Percentiles rank a stretch among this genome's conserved stretches.
These are phyloP conservation scores for Fusarium vanettenii DNA, from an alignment of 2,329 filamentous ascomycete species.

Conservation along the genomic window DNA sequence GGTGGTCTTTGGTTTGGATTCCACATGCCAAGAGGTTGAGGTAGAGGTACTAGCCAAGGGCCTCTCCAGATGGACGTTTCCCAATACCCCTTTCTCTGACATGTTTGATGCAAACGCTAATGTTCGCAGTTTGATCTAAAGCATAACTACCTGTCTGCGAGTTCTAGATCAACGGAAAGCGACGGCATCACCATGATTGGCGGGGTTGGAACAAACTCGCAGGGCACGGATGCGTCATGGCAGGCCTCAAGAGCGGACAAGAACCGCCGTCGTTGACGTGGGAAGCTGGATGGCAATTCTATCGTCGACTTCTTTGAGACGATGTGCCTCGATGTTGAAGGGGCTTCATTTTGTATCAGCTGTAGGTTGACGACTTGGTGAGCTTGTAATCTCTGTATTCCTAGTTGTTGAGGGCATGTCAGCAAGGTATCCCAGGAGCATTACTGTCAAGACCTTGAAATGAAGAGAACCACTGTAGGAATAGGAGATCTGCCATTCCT, in stretches of 20 bases:
- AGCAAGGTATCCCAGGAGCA: constrained; percentile 20
- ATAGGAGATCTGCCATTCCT: constrained; percentile 32
- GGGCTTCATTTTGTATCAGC: constrained; percentile 10
- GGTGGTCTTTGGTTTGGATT: neutral
- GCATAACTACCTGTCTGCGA: neutral
- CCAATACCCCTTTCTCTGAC: neutral
- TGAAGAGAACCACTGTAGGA: neutral
- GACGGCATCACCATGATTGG: constrained; percentile 21
- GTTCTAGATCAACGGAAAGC: neutral
- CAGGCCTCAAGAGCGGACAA: neutral
- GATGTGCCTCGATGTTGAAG: constrained; percentile 6
- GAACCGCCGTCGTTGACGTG: neutral
- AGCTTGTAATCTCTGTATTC: constrained; percentile 5
- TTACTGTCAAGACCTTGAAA: neutral
- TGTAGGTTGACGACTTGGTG: neutral
- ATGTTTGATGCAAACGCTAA: neutral
- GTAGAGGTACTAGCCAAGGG: neutral
- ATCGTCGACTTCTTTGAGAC: constrained; percentile 6
- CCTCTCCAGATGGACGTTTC: neutral
- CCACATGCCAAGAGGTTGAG: neutral
- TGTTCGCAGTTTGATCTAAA: neutral
- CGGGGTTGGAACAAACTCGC: constrained; percentile 7
- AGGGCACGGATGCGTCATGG: constrained; percentile 12
- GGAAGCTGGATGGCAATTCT: constrained; percentile 7
- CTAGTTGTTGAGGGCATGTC: constrained; percentile 7